Percentiles rank a stretch among this genome's conserved stretches.
phyloP scores from a whole-genome alignment of 164 flowering plant genomes.

The Liriodendron chinense region DNA sequence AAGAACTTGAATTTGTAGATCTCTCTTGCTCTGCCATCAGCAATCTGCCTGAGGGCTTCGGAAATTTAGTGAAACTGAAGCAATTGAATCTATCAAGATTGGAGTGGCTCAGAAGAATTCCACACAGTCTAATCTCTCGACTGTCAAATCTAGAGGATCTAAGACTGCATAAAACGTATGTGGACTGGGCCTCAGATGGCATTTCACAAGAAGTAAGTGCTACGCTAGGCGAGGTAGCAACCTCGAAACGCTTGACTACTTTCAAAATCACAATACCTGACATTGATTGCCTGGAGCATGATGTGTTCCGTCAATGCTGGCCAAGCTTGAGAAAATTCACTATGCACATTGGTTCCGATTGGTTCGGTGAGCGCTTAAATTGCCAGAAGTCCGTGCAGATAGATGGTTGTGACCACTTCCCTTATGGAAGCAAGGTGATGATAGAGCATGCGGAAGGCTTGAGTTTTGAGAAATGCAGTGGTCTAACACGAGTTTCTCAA shows the following conservation, averaged over 20 bases:
- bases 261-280: neutral
- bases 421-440: neutral
- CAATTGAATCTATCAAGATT: neutral
- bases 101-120: neutral
- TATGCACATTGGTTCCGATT: neutral
- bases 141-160: neutral
- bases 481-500: neutral
- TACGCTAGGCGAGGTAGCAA: neutral
- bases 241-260: neutral
- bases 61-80: neutral
- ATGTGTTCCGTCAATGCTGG: neutral
- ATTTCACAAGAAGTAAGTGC: neutral
- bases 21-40: neutral
- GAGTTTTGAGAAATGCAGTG: neutral
- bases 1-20: neutral
- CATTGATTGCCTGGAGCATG: neutral
- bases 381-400: neutral
- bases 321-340: neutral
- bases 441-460: neutral
- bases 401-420: neutral
- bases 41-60: neutral
- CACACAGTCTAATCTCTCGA: neutral
- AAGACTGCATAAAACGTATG: neutral
- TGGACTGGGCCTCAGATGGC: neutral
- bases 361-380: neutral